Base-by-base conservation (phyloP, 2,329 filamentous ascomycete genomes). In the Didymella pinodella region DNA sequence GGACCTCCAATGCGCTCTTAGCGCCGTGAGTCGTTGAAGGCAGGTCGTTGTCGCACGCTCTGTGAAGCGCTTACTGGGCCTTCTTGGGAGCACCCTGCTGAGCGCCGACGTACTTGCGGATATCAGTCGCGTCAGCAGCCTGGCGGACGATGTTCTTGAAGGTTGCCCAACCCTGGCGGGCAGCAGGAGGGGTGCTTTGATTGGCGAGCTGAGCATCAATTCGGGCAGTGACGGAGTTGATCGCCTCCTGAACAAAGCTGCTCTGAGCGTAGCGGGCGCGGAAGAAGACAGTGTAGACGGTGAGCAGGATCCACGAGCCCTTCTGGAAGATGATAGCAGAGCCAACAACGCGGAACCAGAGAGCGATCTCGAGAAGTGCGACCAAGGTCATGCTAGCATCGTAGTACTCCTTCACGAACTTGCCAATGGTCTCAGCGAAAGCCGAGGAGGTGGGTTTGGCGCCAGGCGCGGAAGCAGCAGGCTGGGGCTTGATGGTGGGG, bases 321-420 rank as follows among this genome's bases (percentile, higher is more conserved):
- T 90, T 92, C 81, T 89, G 88, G 86, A 98, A 98, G 68, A 96
- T 83, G 64, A 98, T 80, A 62, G 92, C 92, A 31, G 91, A 90
- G 54, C 93, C 80, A 48, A 96, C 75, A 54, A 99, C 82, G 73
- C 95, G 92, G 79, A 90, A 82, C 89, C 93, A 96, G 60, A 98
- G 87, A 40, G 86, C 80, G 67, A 98, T 92, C 82, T 99, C 95
- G 59, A 99, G 90, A 46, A 84, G 83, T 36, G 94, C 90, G 31
- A 99, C 95, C 61, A 98, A 83, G 57, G 90, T 91, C 95, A 99
- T 99, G 79, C 92, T 96, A 62, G 87, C 82, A 77, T 99, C 95
- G 77, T 99, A 99, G 86, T 98, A 97, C 77, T 93, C 88, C 88
- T 98, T 98, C 78, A 99, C 93, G 73, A 99, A 99, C 72, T 85